phyloP scores from a whole-genome alignment of 768 basidiomycete species.

The Exidia glandulosa region DNA sequence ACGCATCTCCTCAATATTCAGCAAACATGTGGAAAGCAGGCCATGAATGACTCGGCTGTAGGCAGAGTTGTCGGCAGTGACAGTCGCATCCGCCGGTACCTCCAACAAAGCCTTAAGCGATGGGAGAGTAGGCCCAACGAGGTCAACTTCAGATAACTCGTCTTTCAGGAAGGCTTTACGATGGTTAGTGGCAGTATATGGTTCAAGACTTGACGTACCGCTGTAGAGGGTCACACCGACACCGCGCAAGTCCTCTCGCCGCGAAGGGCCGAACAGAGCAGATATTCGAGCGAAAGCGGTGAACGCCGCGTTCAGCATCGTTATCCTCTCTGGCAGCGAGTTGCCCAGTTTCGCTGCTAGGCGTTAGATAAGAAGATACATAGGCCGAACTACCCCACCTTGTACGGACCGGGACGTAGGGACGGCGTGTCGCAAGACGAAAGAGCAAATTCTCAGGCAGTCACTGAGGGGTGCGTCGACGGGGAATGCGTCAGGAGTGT shows the following conservation, averaged over 20 bases:
- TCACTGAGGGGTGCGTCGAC: background rate
- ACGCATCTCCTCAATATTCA: constrained; percentile 86
- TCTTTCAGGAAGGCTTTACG: constrained; percentile 68
- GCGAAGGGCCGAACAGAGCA: constrained; percentile 38
- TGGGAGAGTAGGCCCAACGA: constrained; percentile 71
- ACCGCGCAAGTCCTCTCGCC: constrained; percentile 66
- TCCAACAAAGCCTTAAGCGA: constrained; percentile 67
- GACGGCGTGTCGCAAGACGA: constrained; percentile 62
- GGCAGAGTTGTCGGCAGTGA: constrained; percentile 31
- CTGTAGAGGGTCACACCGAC: constrained; percentile 71
- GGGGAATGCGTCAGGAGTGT: background rate
- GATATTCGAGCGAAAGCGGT: constrained; percentile 50
- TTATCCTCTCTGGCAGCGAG: constrained; percentile 40
- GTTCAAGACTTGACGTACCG: constrained; percentile 33
- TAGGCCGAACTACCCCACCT: constrained; percentile 39
- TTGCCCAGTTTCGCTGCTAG: constrained; percentile 17
- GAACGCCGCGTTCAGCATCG: constrained; percentile 55
- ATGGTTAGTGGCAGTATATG: background rate
- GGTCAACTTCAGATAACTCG: constrained; percentile 67
- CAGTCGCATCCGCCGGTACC: constrained; percentile 26
- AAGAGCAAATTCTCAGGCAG: constrained; percentile 74
- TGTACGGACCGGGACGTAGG: constrained; percentile 39
- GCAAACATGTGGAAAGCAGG: constrained; percentile 71
- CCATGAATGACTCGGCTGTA: constrained; percentile 63
- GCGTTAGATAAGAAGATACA: background rate